Base-by-base conservation (phyloP, 2,329 filamentous ascomycete species). In the Pseudofabraea citricarpa region DNA sequence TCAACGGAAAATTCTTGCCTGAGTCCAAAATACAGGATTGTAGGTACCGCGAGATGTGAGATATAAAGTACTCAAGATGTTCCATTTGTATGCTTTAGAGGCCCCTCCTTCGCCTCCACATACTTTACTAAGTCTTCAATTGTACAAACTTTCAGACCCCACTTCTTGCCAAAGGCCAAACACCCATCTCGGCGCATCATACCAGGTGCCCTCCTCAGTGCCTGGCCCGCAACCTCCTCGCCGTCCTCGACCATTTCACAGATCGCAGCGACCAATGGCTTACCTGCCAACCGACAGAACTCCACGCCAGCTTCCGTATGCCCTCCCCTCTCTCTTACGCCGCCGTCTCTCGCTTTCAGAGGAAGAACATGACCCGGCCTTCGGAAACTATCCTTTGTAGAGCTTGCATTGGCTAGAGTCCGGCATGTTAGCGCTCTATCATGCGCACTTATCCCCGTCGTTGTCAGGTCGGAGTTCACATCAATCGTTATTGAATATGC, bases 221-320 rank as follows among this genome's bases (percentile, higher is more conserved):
- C 76, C 58, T 74, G 73, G 0, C 89, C 90, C 10, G 72, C 69
- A 3, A 89, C 75, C 64, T 82, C 78, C 50, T 79, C 79, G 1
- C 90, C 90, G 55, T 94, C 90, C 51, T 90, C 87, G 35, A 98
- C 89, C 49, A 98, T 69, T 72, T 98, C 93, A 56, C 86, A 88
- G 60, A 97, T 97, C 19, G 88, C 90, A 27, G 80, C 89, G 1
- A 85, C 91, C 40, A 77, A 75, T 49, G 69, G 65, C 70, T 89
- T 91, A 1, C 90, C 90, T 1, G 90, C 84, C 46, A 98, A 68
- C 40, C 85, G 73, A 64, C 91, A 96, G 62, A 98, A 82, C 64
- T 98, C 93, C 4, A 94, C 79, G 8, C 85, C 89, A 1, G 93
- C 93, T 73, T 98, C 93, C 9, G 93, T 98, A 66, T 98, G 93